These are phyloP conservation scores for Candida anglica DNA, from an alignment of 805 yeast genomes.

Conservation along the genomic window DNA sequence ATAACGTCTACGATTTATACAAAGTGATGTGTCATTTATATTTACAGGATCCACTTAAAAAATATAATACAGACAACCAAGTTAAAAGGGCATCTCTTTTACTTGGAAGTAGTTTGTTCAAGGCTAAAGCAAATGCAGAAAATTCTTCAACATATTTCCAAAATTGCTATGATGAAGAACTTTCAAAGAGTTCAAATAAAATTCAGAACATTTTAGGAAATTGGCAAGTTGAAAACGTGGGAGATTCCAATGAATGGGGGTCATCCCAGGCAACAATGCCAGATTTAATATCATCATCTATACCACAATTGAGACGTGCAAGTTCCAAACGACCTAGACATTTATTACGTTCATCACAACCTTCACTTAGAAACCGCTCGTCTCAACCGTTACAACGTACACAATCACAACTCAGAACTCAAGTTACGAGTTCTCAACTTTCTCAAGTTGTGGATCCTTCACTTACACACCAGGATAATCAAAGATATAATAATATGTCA, in stretches of 20 bases:
- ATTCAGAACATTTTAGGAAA: slow-evolving; percentile 10
- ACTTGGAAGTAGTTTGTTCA: slow-evolving; percentile 10
- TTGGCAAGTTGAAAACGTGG: no score
- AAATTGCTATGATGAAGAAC: slow-evolving; percentile 1
- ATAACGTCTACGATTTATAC: no score
- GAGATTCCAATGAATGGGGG: slow-evolving; percentile 10
- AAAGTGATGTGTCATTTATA: not conserved
- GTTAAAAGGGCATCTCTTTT: slow-evolving; percentile 8
- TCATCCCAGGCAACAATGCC: slow-evolving; percentile 1
- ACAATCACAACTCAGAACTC: no score
- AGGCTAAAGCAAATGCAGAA: slow-evolving; percentile 4
- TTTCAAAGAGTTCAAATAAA: slow-evolving; percentile 5
- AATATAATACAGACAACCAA: slow-evolving; percentile 5
- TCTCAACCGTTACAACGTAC: no score
- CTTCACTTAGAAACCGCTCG: no score
- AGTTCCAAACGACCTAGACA: no score
- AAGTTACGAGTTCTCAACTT: no score
- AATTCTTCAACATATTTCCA: not conserved
- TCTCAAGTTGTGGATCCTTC: no score
- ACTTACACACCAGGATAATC: no score
- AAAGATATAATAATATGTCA: no score
- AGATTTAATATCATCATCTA: not conserved
- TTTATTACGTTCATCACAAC: no score
- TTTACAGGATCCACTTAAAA: not conserved
- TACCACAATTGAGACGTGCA: no score